phyloP scores from a whole-genome alignment of 2,329 filamentous ascomycete genomes.

The Cercospora berteroae region DNA sequence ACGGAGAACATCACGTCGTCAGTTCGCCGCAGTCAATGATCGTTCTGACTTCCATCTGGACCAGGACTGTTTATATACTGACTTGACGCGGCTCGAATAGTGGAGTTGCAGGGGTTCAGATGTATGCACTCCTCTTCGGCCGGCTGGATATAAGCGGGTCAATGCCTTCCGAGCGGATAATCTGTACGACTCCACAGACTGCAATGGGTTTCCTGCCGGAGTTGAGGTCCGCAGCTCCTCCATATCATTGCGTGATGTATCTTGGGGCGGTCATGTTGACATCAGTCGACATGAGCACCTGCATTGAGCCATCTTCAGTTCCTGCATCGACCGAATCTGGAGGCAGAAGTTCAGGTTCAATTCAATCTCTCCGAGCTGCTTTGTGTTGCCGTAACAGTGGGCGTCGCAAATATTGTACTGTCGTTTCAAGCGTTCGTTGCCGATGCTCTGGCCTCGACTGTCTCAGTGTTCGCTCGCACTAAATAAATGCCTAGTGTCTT shows the following conservation, averaged over 20 bases:
- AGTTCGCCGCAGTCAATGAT: not conserved
- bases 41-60: not conserved
- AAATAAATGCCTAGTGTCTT: not conserved
- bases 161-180: constrained; percentile 1
- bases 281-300: not conserved
- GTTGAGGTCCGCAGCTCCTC: not conserved
- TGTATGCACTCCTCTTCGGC: constrained; percentile 1
- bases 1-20: not conserved
- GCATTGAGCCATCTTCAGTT: not conserved
- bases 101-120: not conserved
- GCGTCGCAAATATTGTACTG: not conserved
- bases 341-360: not conserved
- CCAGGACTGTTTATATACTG: not conserved
- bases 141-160: not conserved
- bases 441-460: not conserved
- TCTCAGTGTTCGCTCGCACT: not conserved
- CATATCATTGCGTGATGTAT: not conserved
- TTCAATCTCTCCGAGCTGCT: not conserved
- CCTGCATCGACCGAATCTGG: not conserved
- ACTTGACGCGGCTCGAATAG: not conserved
- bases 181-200: not conserved
- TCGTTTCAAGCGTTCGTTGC: not conserved
- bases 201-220: not conserved
- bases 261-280: not conserved
- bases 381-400: not conserved